Base-by-base conservation (phyloP, 108 stramenopile genomes). In the Licmophora abbreviata region DNA sequence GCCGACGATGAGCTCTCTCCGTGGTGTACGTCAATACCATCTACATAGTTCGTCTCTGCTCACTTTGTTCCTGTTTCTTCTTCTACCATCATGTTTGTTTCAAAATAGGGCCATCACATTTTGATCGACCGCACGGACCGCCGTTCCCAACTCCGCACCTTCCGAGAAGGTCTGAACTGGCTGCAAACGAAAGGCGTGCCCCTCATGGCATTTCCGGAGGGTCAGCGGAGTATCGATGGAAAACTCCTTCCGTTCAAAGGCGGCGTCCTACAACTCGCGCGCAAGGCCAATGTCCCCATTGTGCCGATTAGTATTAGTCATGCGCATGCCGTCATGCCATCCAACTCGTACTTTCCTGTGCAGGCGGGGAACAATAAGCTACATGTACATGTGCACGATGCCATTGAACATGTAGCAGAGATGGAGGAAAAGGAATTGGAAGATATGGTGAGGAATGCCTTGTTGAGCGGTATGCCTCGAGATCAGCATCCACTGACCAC, bases 121-220 rank as follows among this genome's bases (percentile, higher is more conserved):
- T 50, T 88, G 26, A 88, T 88, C 46, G 76, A 83, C 44, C 74
- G 86, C 4, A 73, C 67, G 31, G 75, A 88, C 58, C 68, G 80
- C 24, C 59, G 79, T 33, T 80, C 79, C 11, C 86, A 88, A 59
- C 63, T 88, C 6, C 61, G 57, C 32, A 81, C 79, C 1, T 88
- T 88, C 66, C 81, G 79, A 64, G 66, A 80, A 38, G 79, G 66
- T 0, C 59, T 79, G 6, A 54, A 29, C 14, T 88, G 74, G 60
- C 61, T 88, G 6, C 69, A 79, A 31, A n/a, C n/a, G n/a, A 55
- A 69, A 1, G 86, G 82, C 0, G 66, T 81, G 8, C 79, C 86
- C 14, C 66, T 88, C 61, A 83, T 88, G 86, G 86, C 86, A 0
- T 88, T 88, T 54, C 86, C 86, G 0, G 86, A 88, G 52, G 86